These are phyloP conservation scores for Falciphora oryzae DNA, from an alignment of 2,329 filamentous ascomycete species.

Conservation along the genomic window DNA sequence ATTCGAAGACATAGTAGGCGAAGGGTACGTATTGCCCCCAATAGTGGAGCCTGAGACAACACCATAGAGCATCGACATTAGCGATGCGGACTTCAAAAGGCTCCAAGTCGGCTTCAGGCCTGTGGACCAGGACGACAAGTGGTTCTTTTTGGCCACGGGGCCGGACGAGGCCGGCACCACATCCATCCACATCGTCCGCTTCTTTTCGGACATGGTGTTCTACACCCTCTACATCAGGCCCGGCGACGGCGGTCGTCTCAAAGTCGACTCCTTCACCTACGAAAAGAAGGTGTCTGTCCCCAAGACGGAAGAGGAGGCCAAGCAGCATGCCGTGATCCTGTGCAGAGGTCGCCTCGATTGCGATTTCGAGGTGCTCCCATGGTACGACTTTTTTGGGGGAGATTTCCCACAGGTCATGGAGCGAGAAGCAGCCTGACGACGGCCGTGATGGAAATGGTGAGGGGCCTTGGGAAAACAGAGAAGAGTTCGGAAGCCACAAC, in stretches of 20 bases:
- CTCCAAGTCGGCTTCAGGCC: conserved; percentile 1
- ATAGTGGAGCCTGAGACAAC: background rate
- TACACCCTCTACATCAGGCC: background rate
- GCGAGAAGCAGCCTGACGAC: no score
- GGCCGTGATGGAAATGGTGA: no score
- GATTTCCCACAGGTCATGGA: no score
- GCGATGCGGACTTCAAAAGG: conserved; percentile 2
- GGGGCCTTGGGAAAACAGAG: no score
- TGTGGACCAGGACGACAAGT: background rate
- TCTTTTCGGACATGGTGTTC: background rate
- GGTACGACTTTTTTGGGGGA: background rate
- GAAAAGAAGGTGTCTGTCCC: background rate
- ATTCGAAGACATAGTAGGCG: background rate
- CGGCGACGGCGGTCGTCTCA: background rate
- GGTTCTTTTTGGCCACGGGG: background rate
- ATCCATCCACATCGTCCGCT: background rate
- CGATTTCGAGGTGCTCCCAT: background rate
- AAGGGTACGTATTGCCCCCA: background rate
- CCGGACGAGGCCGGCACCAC: background rate
- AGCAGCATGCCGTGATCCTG: background rate
- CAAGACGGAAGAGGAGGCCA: conserved; percentile 1
- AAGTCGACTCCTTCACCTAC: conserved; percentile 1
- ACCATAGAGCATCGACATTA: background rate
- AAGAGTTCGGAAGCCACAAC: no score
- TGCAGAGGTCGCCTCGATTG: background rate